Evolutionary conservation across 306 rosid genomes (phyloP), one percentile per base, ranked within the genome.

Genomic region (Cucumis cinereus): DNA sequence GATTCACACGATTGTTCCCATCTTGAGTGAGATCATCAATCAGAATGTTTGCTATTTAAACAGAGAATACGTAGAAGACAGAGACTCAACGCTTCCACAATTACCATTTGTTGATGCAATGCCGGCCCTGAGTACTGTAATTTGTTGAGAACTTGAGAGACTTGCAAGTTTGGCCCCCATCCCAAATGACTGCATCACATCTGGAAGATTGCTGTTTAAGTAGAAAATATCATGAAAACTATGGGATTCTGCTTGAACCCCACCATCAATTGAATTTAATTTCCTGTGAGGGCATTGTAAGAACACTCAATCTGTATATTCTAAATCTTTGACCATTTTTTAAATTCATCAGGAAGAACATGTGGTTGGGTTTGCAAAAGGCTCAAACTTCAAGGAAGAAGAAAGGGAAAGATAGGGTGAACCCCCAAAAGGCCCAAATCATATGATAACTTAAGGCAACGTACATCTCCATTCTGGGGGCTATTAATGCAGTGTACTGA

Each of bases 141-240:
- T 69, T 43, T 17, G 36, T 23, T 24, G 35, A 69, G 36, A 15
- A 33, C 22, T 23, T 24, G n/a, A 43, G 36, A 15, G 38, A 69
- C 74, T 69, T 69, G 74, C 73, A 67, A 67, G 53, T 35, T 12
- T 45, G 20, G 74, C 36, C 56, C 74, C 69, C 73, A n/a, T 71
- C n/a, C 9, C 58, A 26, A 47, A 26, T 70, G 23, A 26, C 11
- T 23, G 17, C 76, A 72, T 49, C 59, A 50, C 60, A 47, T 20
- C 41, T 49, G 16, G 45, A 69, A 70, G 75, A 71, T 71, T 47
- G 75, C 40, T 70, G 74, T 68, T 13, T 43, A 45, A 47, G 33
- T 24, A 41, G n/a, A 47, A 23, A 70, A 23, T 45, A 70, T 0
- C 55, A 8, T 9, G 35, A 70, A 69, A 43, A 45, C 22, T 14